phyloP scores from a whole-genome alignment of 352 stramenopile species.

The Globisporangium recalcitrans region DNA sequence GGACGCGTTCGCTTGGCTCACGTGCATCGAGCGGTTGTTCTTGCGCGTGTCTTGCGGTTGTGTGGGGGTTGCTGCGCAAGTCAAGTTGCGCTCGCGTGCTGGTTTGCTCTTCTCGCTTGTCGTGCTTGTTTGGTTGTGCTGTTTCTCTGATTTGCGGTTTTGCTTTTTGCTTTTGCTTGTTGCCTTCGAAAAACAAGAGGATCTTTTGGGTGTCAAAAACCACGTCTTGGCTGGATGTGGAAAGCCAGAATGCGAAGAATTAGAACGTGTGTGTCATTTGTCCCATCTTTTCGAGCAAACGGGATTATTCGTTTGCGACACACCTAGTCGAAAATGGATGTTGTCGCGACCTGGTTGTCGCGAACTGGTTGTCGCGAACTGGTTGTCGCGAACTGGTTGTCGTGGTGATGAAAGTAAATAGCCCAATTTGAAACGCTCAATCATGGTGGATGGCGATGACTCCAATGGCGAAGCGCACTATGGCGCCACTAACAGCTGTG shows the following conservation, averaged over 20 bases:
- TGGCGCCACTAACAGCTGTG: too few relatives aligned
- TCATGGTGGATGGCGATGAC: too few relatives aligned
- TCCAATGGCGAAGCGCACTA: too few relatives aligned
- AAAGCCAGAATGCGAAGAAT: not conserved
- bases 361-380: not conserved
- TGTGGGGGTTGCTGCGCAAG: not conserved
- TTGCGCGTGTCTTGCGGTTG: not conserved
- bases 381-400: not conserved
- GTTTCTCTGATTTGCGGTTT: slow-evolving; percentile 5
- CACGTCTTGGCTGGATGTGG: not conserved
- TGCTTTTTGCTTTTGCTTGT: not conserved
- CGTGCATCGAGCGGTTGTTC: slow-evolving; percentile 41
- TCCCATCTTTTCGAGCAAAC: not conserved
- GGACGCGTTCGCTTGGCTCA: slow-evolving; percentile 50
- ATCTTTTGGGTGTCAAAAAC: not conserved
- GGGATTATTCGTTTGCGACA: not conserved
- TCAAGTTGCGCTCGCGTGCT: not conserved
- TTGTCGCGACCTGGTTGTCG: slow-evolving; percentile 15
- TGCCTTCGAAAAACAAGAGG: not conserved
- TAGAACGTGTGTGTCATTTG: not conserved
- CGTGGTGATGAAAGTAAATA: not conserved
- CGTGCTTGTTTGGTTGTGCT: not conserved
- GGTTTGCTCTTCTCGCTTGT: too few relatives aligned
- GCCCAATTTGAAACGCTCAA: too few relatives aligned
- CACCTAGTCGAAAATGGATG: slow-evolving; percentile 5